Percentiles rank a stretch among this genome's conserved stretches.
Evolutionary conservation across 495 filamentous ascomycete species (phyloP).

Genomic region (Penicillium dipodomyicola): DNA sequence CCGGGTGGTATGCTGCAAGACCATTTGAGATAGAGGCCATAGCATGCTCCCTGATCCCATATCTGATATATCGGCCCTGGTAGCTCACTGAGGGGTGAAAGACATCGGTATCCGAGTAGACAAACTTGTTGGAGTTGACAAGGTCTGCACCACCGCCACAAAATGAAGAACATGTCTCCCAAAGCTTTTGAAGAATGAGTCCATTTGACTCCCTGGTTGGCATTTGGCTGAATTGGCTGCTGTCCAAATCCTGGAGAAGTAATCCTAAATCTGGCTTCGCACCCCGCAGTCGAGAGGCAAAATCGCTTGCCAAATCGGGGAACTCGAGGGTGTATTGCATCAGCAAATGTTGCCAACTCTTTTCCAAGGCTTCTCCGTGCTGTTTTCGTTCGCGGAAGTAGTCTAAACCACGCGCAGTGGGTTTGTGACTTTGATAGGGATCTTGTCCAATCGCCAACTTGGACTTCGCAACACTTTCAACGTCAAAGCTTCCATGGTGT

Average conservation of each 20-base stretch:
- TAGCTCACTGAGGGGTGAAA: conserved; percentile 35
- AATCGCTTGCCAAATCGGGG: no score
- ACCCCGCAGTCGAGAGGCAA: conserved; percentile 2
- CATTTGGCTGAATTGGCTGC: conserved; percentile 31
- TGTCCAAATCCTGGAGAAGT: conserved; percentile 24
- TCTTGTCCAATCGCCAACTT: conserved; percentile 1
- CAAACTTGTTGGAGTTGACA: conserved; percentile 19
- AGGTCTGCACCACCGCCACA: conserved; percentile 22
- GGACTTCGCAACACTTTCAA: conserved; percentile 27
- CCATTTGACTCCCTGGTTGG: conserved; percentile 15
- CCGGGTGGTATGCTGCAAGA: conserved; percentile 35
- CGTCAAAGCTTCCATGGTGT: conserved; percentile 41
- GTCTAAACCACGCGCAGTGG: background rate
- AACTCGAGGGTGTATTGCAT: no score
- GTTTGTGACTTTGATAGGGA: no score
- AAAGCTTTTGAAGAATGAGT: conserved; percentile 9
- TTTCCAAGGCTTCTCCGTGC: conserved; percentile 11
- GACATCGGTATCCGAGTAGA: conserved; percentile 11
- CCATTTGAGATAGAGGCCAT: conserved; percentile 48
- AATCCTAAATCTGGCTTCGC: background rate
- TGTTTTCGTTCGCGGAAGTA: conserved; percentile 15
- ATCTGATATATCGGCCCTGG: conserved; percentile 7
- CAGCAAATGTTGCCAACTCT: no score
- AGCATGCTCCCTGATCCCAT: conserved; percentile 49
- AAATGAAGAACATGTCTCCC: conserved; percentile 5